Percentiles rank a stretch among this genome's conserved stretches.
Evolutionary conservation across 495 filamentous ascomycete species (phyloP).

Genomic region (Penicillium silybi): DNA sequence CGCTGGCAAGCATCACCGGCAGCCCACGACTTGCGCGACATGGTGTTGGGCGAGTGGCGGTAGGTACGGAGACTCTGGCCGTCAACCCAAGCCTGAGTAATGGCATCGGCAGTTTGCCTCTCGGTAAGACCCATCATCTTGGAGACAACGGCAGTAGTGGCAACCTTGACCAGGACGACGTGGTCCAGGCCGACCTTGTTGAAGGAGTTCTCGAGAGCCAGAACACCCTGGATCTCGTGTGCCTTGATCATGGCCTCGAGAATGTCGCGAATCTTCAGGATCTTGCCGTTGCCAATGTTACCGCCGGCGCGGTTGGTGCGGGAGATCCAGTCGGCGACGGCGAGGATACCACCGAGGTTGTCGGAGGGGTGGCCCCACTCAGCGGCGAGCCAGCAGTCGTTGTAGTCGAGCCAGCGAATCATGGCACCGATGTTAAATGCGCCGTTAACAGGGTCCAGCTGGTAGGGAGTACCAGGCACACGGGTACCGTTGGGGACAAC

Average conservation of each 20-base stretch:
- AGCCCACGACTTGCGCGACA: slow-evolving; percentile 99
- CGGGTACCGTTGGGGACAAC: slow-evolving; percentile 88
- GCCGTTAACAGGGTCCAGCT: slow-evolving; percentile 90
- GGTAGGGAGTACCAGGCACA: slow-evolving; percentile 88
- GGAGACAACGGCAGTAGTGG: slow-evolving; percentile 86
- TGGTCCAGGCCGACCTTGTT: slow-evolving; percentile 98
- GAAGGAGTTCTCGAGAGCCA: slow-evolving; percentile 95
- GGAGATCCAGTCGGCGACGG: slow-evolving; percentile 95
- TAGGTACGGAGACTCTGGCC: slow-evolving; percentile 95
- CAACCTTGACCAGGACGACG: slow-evolving; percentile 96
- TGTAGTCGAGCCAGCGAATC: slow-evolving; percentile 99
- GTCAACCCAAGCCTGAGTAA: slow-evolving; percentile 96
- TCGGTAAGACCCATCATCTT: slow-evolving; percentile 89
- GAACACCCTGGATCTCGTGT: slow-evolving; percentile 96
- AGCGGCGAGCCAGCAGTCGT: slow-evolving; percentile 98
- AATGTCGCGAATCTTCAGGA: slow-evolving; percentile 81
- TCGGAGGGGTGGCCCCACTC: slow-evolving; percentile 99
- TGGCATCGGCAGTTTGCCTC: slow-evolving; percentile 88
- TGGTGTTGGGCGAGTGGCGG: slow-evolving; percentile 96
- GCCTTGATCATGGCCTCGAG: slow-evolving; percentile 99
- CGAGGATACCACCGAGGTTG: slow-evolving; percentile 92
- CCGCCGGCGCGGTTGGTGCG: slow-evolving; percentile 91
- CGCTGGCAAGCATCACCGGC: slow-evolving; percentile 96
- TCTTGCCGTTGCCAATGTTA: slow-evolving; percentile 80
- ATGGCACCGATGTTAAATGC: slow-evolving; percentile 99